Evolutionary conservation across 1,139 yeast genomes (phyloP).

Genomic region (Pichia sp.): DNA sequence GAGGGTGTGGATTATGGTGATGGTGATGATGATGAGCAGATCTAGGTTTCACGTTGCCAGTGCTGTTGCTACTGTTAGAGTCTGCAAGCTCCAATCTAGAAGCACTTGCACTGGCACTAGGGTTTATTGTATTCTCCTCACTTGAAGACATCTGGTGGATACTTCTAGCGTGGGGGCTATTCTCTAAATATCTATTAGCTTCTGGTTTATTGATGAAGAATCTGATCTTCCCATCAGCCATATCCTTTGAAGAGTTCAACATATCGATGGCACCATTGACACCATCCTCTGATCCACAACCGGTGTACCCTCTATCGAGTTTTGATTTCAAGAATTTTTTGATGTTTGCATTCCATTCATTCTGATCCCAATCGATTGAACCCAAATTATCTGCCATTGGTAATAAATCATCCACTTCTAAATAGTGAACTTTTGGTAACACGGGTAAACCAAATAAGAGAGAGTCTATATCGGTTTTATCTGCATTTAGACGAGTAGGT

Average conservation of each 20-base stretch:
- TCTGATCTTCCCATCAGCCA: constrained; percentile 13
- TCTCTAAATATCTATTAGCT: constrained; percentile 9
- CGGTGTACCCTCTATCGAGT: constrained; percentile 67
- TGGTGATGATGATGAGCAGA: constrained; percentile 1
- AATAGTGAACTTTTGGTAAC: constrained; percentile 78
- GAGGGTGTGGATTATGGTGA: neutral
- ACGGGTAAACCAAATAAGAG: constrained; percentile 88
- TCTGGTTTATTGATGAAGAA: constrained; percentile 12
- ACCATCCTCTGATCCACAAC: constrained; percentile 70
- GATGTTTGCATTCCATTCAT: constrained; percentile 62
- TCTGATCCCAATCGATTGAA: constrained; percentile 52
- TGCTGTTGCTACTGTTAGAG: constrained; percentile 15
- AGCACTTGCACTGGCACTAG: neutral
- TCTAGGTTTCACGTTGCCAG: constrained; percentile 15
- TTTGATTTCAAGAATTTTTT: constrained; percentile 60
- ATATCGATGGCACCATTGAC: constrained; percentile 51
- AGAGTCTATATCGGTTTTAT: constrained; percentile 71
- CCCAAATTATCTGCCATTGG: constrained; percentile 32
- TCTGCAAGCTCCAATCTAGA: neutral
- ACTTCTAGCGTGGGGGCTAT: constrained; percentile 7
- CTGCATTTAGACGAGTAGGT: constrained; percentile 83
- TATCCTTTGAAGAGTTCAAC: constrained; percentile 29
- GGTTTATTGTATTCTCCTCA: constrained; percentile 16
- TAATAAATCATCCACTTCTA: constrained; percentile 51
- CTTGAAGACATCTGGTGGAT: constrained; percentile 11